Base-by-base conservation (phyloP, 331 rosid genomes). In the Quercus tomentella region DNA sequence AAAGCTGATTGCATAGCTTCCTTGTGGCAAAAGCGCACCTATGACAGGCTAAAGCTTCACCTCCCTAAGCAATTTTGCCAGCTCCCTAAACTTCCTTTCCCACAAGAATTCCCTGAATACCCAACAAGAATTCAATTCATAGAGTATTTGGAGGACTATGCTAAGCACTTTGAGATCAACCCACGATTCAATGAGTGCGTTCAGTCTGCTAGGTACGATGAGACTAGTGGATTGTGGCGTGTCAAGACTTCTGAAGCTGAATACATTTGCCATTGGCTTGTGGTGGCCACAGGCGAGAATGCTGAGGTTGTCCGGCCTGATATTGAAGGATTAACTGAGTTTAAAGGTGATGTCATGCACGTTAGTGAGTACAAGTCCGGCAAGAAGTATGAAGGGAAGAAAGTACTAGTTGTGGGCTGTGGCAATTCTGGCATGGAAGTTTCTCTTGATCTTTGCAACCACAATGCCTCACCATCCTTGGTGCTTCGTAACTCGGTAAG, bases 391-490 rank as follows among this genome's bases (percentile, higher is more conserved):
- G 82, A 74, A 58, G 97, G 99, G 57, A 88, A 93, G 93, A 91
- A 90, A 69, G 99, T 96, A 0, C 88, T 96, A 0, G 97, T 96
- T 22, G 99, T 96, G 18, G 99, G 99, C 0, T 93, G 99, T 54
- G 99, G 99, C 0, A 96, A 96, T 80, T 96, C 99, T 0, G 99
- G 99, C 72, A 93, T 96, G 99, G 99, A 96, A 58, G 77, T 96
- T 67, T 93, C 99, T 1, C 94, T 96, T 52, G 99, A 96, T 83
- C 97, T 96, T 63, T 83, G 86, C 68, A 93, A 93, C 85, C 92
- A 96, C 86, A 89, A 87, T 76, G 97, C 99, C 25, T 87, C 85
- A 1, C 97, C 99, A 4, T 90, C 92, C 20, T 80, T 96, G 84
- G 99, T 96, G 74, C 89, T 85, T 57, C 92, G 99, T 7, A 88